phyloP scores from a whole-genome alignment of 495 filamentous ascomycete genomes.

The Choiromyces venosus region DNA sequence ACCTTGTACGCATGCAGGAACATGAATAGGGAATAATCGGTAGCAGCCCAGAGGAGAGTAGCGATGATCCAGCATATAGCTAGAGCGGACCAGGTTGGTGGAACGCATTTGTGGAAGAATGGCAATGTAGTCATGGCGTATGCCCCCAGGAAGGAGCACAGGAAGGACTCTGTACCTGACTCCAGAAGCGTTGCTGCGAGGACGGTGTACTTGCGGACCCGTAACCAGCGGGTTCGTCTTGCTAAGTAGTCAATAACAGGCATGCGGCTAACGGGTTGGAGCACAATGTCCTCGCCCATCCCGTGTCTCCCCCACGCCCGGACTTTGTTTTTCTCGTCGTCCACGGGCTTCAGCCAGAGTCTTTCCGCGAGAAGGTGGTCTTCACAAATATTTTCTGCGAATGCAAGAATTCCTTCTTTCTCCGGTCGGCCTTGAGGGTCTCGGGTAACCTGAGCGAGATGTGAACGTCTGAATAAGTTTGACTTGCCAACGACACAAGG shows the following conservation, averaged over 20 bases:
- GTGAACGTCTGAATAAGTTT: conserved; percentile 94
- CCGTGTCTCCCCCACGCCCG: conserved; percentile 67
- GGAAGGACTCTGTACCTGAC: conserved; percentile 81
- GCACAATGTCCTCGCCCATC: conserved; percentile 74
- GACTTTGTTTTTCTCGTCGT: conserved; percentile 47
- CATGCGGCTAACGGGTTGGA: conserved; percentile 84
- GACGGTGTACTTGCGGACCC: conserved; percentile 92
- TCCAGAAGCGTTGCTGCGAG: conserved; percentile 85
- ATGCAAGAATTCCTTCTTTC: conserved; percentile 50
- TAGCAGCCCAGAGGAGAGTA: conserved; percentile 62
- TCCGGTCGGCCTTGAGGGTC: conserved; percentile 45
- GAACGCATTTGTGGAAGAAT: conserved; percentile 49
- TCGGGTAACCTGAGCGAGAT: conserved; percentile 74
- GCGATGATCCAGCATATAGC: conserved; percentile 58
- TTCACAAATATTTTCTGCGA: conserved; percentile 94
- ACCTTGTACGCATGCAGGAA: conserved; percentile 65
- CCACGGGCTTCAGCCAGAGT: conserved; percentile 63
- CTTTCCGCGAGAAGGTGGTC: conserved; percentile 93
- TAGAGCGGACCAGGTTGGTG: conserved; percentile 66
- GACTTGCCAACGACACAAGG: conserved; percentile 96
- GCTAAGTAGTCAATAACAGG: conserved; percentile 72
- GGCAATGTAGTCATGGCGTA: conserved; percentile 72
- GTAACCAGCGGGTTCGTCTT: conserved; percentile 81
- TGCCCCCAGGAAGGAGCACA: conserved; percentile 73
- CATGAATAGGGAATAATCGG: conserved; percentile 68